Percentiles rank a stretch among this genome's conserved stretches.
Conservation (phyloP, 2,329 filamentous ascomycete genomes). For the Grosmannia penicillata region DNA sequence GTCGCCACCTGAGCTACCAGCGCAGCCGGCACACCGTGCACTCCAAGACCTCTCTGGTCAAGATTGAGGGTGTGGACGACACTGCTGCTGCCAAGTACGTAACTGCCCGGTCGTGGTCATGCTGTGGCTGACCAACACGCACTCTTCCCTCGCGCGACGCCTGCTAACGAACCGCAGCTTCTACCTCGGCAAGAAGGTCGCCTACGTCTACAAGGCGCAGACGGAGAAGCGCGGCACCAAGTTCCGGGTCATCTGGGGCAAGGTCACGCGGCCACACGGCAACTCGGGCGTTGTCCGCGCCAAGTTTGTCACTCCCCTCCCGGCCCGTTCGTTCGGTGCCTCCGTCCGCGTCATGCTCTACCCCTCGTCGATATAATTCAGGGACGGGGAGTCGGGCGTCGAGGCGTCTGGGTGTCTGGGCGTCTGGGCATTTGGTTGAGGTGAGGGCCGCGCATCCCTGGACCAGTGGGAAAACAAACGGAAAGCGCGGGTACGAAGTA, state of each 20-base stretch:
- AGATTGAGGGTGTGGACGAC: conserved; percentile 96
- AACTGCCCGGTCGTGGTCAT: too few species aligned
- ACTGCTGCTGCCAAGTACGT: conserved; percentile 74
- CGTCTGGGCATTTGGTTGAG: too few species aligned
- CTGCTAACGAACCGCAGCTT: conserved; percentile 37
- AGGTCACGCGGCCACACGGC: conserved; percentile 24
- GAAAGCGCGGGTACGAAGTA: not conserved
- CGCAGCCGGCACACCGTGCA: conserved; percentile 84
- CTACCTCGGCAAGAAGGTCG: conserved; percentile 98
- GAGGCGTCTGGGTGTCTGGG: too few species aligned
- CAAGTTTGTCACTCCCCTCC: conserved; percentile 93
- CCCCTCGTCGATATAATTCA: conserved; percentile 82
- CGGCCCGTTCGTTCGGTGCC: conserved; percentile 90
- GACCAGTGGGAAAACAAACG: too few species aligned
- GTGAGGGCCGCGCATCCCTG: too few species aligned
- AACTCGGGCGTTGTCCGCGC: conserved; percentile 97
- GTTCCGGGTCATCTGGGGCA: conserved; percentile 55
- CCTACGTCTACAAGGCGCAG: conserved; percentile 94
- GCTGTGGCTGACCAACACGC: too few species aligned
- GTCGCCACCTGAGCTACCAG: conserved; percentile 96
- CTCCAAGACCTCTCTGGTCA: conserved; percentile 85
- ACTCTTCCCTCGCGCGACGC: too few species aligned
- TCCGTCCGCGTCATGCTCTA: conserved; percentile 96
- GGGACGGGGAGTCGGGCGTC: too few species aligned
- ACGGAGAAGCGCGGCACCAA: conserved; percentile 94